Base-by-base conservation (phyloP, 1,284 basidiomycete species). In the Malassezia arunalokei region DNA sequence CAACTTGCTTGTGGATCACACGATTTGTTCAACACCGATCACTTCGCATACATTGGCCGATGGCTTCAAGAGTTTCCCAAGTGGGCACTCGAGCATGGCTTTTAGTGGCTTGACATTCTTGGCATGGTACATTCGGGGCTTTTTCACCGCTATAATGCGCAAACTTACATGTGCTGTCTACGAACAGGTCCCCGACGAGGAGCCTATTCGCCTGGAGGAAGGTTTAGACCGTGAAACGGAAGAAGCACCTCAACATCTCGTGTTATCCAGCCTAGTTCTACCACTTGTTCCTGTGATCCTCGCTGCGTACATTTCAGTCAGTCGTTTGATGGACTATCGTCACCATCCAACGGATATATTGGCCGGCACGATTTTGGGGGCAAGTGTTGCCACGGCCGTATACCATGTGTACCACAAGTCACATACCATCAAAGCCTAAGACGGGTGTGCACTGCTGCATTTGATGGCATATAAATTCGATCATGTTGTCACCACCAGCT, bases 71-170 rank as follows among this genome's bases (percentile, higher is more conserved):
- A 89, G 86, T 68, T 95, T 98, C 75, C 87, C 87, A 5, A 89
- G 86, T 45, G 92, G 92, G 0, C 92, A 96, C 75, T 82, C 87
- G 0, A 87, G 85, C 65, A 86, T 91, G 47, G 86, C 88, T 0
- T 96, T 91, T 68, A 87, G 89, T 8, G 91, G 92, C 1, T 78
- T 96, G 3, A 87, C 86, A 1, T 96, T 90, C 76, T 77, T 98
- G 32, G 78, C 85, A 4, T 84, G 87, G 59, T 96, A 92, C 72
- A 43, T 72, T 8, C 62, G 58, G 2, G 57, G 11, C 7, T 30
- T 24, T 7, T 12, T 29, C 8, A 40, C 32, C 24, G 39, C 27
- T 1, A 17, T 47, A 30, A 31, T 47, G 8, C 44, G 24, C 11
- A 47, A 47, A 29, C 38, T 24, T 27, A 35, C 44, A 14, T 31